Conservation (phyloP, 1,139 yeast genomes). For the Blastobotrys indianensis region DNA sequence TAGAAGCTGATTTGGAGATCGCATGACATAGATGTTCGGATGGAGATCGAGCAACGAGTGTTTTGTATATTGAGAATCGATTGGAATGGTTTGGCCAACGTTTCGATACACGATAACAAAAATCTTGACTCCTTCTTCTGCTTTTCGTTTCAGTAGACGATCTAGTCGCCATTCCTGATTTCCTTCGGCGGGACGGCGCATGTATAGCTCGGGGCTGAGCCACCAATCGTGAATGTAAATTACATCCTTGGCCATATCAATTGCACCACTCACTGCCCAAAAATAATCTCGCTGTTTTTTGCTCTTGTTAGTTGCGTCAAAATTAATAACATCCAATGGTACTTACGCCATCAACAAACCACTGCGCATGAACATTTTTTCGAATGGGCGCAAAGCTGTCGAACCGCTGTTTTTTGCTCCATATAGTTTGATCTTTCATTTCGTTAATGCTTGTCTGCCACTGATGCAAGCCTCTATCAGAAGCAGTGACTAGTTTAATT, state of each 20-base stretch:
- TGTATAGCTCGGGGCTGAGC: conserved; percentile 88
- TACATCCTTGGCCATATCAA: conserved; percentile 90
- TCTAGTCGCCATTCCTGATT: conserved; percentile 94
- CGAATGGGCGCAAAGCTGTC: conserved; percentile 91
- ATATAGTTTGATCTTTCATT: conserved; percentile 62
- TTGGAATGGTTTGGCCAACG: conserved; percentile 88
- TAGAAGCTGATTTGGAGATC: conserved; percentile 92
- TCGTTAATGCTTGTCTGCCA: conserved; percentile 74
- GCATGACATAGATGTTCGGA: conserved; percentile 78
- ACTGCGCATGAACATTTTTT: conserved; percentile 79
- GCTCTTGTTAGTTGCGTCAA: conserved; percentile 2
- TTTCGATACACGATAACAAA: conserved; percentile 93
- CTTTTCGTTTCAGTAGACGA: conserved; percentile 79
- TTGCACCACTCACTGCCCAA: conserved; percentile 92
- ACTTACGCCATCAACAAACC: conserved; percentile 80
- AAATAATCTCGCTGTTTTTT: conserved; percentile 63
- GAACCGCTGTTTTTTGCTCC: conserved; percentile 74
- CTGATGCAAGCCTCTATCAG: conserved; percentile 59
- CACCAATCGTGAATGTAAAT: conserved; percentile 98
- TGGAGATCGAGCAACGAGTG: conserved; percentile 84
- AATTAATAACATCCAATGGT: conserved; percentile 16
- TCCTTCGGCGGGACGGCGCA: conserved; percentile 92
- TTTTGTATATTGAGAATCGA: conserved; percentile 90
- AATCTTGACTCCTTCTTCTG: conserved; percentile 90
- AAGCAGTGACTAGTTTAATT: conserved; percentile 65